These are phyloP conservation scores for Leptographium radiaticola DNA, from an alignment of 2,329 filamentous ascomycete genomes.

Conservation along the genomic window DNA sequence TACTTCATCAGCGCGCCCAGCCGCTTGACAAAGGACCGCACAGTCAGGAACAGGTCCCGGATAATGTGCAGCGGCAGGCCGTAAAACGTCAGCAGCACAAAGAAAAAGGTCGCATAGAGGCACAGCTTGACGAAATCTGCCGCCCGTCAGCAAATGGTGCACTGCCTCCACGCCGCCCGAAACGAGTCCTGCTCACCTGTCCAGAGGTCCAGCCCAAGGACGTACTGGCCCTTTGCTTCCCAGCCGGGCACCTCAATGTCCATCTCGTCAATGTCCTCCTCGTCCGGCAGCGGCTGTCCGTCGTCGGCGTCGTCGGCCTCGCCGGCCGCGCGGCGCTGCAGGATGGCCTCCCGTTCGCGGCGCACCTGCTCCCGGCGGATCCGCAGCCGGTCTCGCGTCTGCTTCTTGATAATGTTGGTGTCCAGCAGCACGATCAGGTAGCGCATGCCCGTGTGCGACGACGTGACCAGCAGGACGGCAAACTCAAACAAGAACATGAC, in stretches of 20 bases:
- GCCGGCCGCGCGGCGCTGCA: slow-evolving; percentile 30
- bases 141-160: background rate
- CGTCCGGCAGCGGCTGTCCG: slow-evolving; percentile 30
- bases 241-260: slow-evolving; percentile 92
- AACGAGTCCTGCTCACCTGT: slow-evolving; percentile 44
- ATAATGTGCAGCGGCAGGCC: slow-evolving; percentile 95
- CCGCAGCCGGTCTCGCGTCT: slow-evolving; percentile 56
- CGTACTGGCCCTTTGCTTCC: slow-evolving; percentile 89
- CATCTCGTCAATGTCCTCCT: slow-evolving; percentile 73
- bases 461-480: slow-evolving; percentile 70
- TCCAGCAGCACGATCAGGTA: slow-evolving; percentile 73
- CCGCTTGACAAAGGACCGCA: slow-evolving; percentile 79
- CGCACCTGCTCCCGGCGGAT: slow-evolving; percentile 57
- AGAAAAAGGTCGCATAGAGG: slow-evolving; percentile 86
- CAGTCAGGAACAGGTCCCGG: slow-evolving; percentile 86
- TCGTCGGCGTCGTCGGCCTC: slow-evolving; percentile 19
- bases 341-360: slow-evolving; percentile 39
- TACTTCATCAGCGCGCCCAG: slow-evolving; percentile 84
- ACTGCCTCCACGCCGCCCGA: background rate
- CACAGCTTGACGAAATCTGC: slow-evolving; percentile 79
- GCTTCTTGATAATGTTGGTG: slow-evolving; percentile 57
- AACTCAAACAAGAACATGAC: slow-evolving; percentile 99
- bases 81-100: slow-evolving; percentile 85
- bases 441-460: slow-evolving; percentile 62
- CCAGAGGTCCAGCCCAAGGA: slow-evolving; percentile 75